A percentile compares a stretch with the other conserved stretches of the same genome.
These are phyloP conservation scores for Kuraishia floccosa DNA, from an alignment of 805 yeast genomes.

Conservation along the genomic window DNA sequence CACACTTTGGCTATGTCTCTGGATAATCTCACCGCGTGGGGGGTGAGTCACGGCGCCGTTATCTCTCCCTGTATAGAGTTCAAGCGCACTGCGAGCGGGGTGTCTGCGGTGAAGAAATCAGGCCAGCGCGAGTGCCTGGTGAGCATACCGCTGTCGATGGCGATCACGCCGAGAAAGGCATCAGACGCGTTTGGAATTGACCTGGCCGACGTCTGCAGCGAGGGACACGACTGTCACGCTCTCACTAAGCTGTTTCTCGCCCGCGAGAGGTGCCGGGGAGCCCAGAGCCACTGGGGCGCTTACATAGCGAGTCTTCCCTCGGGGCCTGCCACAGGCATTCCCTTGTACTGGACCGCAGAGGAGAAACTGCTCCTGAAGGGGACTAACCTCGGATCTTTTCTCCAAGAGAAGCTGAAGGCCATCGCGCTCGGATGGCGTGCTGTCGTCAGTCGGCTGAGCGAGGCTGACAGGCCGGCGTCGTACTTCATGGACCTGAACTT, in stretches of 20 bases:
- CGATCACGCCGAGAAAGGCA: no score
- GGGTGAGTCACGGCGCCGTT: no score
- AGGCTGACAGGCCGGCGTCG: constrained; percentile 5
- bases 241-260: background rate
- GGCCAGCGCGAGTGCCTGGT: no score
- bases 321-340: constrained; percentile 36
- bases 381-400: constrained; percentile 54
- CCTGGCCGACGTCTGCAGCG: no score
- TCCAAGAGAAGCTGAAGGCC: constrained; percentile 30
- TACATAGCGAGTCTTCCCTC: constrained; percentile 2
- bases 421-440: constrained; percentile 52
- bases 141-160: no score
- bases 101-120: no score
- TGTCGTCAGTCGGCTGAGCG: constrained; percentile 11
- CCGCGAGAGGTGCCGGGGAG: constrained; percentile 1
- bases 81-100: no score
- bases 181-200: no score
- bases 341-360: constrained; percentile 50
- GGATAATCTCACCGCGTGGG: no score
- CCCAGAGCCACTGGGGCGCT: constrained; percentile 4
- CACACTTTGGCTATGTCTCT: no score
- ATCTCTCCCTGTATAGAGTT: no score
- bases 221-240: no score
- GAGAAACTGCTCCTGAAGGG: constrained; percentile 43
- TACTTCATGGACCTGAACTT: constrained; percentile 14